phyloP scores from a whole-genome alignment of 2,329 filamentous ascomycete species.

The Claviceps sorghi region DNA sequence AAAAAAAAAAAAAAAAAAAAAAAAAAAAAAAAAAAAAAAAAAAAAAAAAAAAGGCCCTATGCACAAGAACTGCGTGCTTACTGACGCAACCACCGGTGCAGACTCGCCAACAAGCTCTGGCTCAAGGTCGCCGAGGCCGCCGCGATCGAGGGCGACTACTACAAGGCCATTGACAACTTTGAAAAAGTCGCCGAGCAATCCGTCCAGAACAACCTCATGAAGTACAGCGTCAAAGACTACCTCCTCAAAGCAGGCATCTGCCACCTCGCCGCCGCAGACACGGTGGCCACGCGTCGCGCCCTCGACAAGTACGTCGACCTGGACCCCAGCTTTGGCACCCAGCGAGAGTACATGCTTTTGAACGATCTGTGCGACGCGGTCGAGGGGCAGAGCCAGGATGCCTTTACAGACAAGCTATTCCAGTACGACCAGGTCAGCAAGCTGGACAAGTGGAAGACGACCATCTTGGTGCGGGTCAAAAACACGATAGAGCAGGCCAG shows the following conservation, averaged over 20 bases:
- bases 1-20: too few relatives aligned
- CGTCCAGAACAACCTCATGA: conserved; percentile 83
- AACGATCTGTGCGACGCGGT: conserved; percentile 62
- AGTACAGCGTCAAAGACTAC: conserved; percentile 90
- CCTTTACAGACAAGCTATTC: conserved; percentile 74
- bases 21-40: too few relatives aligned
- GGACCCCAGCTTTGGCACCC: conserved; percentile 61
- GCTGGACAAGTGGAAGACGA: conserved; percentile 95
- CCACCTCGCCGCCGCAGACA: conserved; percentile 59
- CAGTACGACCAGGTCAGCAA: conserved; percentile 86
- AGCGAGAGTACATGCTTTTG: conserved; percentile 70
- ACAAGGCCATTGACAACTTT: conserved; percentile 66
- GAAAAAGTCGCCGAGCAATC: conserved; percentile 68
- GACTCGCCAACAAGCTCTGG: conserved; percentile 83
- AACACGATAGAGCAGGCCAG: conserved; percentile 52
- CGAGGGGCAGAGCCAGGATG: conserved; percentile 64
- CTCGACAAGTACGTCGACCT: conserved; percentile 70
- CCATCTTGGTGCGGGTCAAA: conserved; percentile 70
- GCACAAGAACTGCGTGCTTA: background rate
- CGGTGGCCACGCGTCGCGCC: conserved; percentile 64
- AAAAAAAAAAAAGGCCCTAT: too few relatives aligned
- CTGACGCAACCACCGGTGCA: conserved; percentile 16
- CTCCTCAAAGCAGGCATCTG: conserved; percentile 89
- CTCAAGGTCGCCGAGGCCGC: conserved; percentile 83
- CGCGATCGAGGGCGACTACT: conserved; percentile 70